Percentiles rank a stretch among this genome's conserved stretches.
Evolutionary conservation across 129 eudicot species (phyloP).

Genomic region (Daucus carota): DH1_v3.0 NC_030382.2:39474501-39475000

Average conservation of each 20-base stretch:
- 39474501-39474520: constrained; percentile 70
- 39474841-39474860: constrained; percentile 92
- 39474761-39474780: constrained; percentile 23
- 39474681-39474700: constrained; percentile 16
- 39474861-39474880: constrained; percentile 95
- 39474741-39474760: constrained; percentile 21
- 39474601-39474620: constrained; percentile 53
- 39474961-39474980: constrained; percentile 88
- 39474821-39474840: constrained; percentile 53
- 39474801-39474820: constrained; percentile 41
- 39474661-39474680: constrained; percentile 25
- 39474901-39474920: constrained; percentile 88
- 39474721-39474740: constrained; percentile 21
- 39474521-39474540: constrained; percentile 80
- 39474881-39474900: constrained; percentile 95
- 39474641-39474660: constrained; percentile 30
- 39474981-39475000: constrained; percentile 99
- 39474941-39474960: constrained; percentile 90
- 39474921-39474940: constrained; percentile 66
- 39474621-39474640: constrained; percentile 49
- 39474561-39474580: constrained; percentile 90
- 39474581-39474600: constrained; percentile 74
- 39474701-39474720: constrained; percentile 32
- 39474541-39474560: constrained; percentile 78
- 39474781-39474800: constrained; percentile 41